Conservation (phyloP, 495 filamentous ascomycete species). For the Hypoxylon subgilvum region DNA sequence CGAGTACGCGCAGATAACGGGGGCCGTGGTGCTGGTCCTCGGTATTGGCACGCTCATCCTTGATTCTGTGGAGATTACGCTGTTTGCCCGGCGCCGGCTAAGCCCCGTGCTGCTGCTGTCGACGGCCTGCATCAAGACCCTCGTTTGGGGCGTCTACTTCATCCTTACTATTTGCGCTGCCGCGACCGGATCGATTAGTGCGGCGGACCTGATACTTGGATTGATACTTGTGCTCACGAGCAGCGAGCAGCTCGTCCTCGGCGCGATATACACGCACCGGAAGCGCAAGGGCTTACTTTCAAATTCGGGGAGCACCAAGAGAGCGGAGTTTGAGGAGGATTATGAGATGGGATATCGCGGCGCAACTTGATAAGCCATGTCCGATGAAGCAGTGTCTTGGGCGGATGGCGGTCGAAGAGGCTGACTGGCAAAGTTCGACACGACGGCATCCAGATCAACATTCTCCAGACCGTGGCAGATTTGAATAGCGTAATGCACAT, state of each 20-base stretch:
- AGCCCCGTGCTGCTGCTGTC: conserved; percentile 4
- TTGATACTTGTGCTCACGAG: conserved; percentile 1
- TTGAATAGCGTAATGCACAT: no score
- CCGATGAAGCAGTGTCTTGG: no score
- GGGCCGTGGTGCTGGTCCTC: conserved; percentile 6
- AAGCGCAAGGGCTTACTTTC: conserved; percentile 1
- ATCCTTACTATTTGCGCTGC: not conserved
- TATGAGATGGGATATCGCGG: not conserved
- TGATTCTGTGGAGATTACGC: not conserved
- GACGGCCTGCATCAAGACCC: conserved; percentile 4
- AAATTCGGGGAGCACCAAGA: not conserved
- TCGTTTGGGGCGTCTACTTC: conserved; percentile 6
- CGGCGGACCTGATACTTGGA: not conserved
- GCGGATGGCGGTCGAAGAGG: no score
- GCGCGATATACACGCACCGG: conserved; percentile 10
- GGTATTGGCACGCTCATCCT: conserved; percentile 3
- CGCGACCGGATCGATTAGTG: not conserved
- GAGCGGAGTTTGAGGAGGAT: not conserved
- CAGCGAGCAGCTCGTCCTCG: conserved; percentile 1
- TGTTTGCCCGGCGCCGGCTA: conserved; percentile 2
- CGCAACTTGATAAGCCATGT: not conserved
- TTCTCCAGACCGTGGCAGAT: no score
- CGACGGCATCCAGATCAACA: no score
- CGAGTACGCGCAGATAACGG: not conserved
- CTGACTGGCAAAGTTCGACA: no score